These are phyloP conservation scores for Apophysomyces ossiformis DNA, from an alignment of 371 early-diverging fungal species.

Conservation along the genomic window DNA sequence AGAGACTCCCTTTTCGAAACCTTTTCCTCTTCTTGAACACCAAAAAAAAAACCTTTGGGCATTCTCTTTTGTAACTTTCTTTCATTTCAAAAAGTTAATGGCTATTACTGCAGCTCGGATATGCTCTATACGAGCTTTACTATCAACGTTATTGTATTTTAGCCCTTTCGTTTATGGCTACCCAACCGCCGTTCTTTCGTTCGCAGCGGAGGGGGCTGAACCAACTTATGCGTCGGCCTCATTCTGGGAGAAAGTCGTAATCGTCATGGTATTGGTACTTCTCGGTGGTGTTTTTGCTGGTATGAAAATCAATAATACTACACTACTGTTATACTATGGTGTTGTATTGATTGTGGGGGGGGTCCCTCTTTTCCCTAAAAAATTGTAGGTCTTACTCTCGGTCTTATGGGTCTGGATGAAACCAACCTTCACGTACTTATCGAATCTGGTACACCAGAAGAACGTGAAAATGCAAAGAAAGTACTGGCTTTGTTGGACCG, in stretches of 20 bases:
- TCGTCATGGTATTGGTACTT: conserved; percentile 60
- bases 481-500: conserved; percentile 72
- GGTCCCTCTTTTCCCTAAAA: neutral
- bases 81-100: neutral
- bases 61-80: neutral
- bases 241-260: conserved; percentile 48
- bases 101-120: conserved; percentile 9
- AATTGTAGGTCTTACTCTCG: conserved; percentile 77
- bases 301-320: conserved; percentile 13
- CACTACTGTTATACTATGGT: neutral
- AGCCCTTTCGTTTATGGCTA: conserved; percentile 22
- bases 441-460: conserved; percentile 69
- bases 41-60: neutral
- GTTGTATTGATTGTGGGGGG: neutral
- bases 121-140: conserved; percentile 13
- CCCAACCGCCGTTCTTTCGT: conserved; percentile 17
- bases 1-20: conserved; percentile 8
- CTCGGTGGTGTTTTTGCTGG: conserved; percentile 80
- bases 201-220: conserved; percentile 17
- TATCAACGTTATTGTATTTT: conserved; percentile 8
- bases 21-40: neutral
- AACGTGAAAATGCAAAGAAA: conserved; percentile 68
- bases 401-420: conserved; percentile 80
- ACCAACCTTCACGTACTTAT: conserved; percentile 73
- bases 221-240: conserved; percentile 24